Conservation (phyloP, 169 alveolate species). For the Perkinsus olseni region DNA sequence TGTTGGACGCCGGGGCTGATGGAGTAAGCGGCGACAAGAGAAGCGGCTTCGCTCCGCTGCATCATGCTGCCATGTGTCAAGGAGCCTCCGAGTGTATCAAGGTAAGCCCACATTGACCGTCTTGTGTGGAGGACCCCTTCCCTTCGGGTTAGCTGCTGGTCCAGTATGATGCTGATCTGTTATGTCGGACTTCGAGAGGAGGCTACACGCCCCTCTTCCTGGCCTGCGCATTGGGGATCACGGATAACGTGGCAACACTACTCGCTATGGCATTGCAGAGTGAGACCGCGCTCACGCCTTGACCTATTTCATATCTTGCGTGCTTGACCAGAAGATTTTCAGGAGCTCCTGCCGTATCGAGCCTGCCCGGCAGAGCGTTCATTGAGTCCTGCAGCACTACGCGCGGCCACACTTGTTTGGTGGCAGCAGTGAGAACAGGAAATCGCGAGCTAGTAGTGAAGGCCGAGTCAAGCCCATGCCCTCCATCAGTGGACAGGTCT, state of each 20-base stretch:
- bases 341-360: neutral
- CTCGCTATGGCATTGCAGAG: neutral
- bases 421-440: neutral
- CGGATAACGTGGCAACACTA: neutral
- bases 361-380: neutral
- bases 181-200: neutral
- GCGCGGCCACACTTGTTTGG: neutral
- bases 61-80: neutral
- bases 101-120: neutral
- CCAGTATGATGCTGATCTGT: neutral
- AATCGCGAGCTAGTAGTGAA: neutral
- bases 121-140: neutral
- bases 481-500: neutral
- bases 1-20: neutral
- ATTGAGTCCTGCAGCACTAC: neutral
- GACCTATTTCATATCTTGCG: neutral
- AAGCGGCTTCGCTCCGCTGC: slow-evolving; percentile 1
- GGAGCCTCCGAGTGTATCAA: neutral
- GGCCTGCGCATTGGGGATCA: neutral
- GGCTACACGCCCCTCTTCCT: neutral
- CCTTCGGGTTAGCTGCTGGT: neutral
- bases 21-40: neutral
- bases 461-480: neutral
- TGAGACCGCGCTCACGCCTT: neutral
- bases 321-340: neutral